These are phyloP conservation scores for Leptographium radiaticola DNA, from an alignment of 2,329 filamentous ascomycete species.

Conservation along the genomic window DNA sequence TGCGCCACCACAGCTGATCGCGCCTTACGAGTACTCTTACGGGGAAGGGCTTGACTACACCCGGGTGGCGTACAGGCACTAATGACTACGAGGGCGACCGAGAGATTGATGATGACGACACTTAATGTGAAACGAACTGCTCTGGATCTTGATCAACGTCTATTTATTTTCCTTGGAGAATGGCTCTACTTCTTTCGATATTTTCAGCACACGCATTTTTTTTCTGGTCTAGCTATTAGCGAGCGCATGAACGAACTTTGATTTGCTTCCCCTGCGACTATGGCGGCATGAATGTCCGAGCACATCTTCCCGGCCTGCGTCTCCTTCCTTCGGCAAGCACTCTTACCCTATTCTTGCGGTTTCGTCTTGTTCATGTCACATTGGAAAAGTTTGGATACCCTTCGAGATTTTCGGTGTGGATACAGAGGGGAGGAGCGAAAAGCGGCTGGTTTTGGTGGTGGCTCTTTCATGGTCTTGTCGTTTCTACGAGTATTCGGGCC, in stretches of 20 bases:
- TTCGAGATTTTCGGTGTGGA: not conserved
- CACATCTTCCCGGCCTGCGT: not conserved
- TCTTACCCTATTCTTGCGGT: not conserved
- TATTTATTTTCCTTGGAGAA: not conserved
- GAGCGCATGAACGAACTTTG: not conserved
- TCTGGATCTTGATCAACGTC: not conserved
- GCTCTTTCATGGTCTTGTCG: not conserved
- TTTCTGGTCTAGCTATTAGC: not conserved
- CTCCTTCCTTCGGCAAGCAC: not conserved
- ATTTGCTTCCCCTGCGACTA: not conserved
- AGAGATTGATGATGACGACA: slow-evolving; percentile 2
- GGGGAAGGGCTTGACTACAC: slow-evolving; percentile 7
- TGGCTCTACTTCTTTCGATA: not conserved
- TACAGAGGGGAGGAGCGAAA: not conserved
- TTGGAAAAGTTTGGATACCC: slow-evolving; percentile 1
- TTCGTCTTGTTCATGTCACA: not conserved
- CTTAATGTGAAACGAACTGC: slow-evolving; percentile 3
- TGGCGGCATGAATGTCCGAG: not conserved
- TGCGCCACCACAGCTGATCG: slow-evolving; percentile 17
- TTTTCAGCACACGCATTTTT: not conserved
- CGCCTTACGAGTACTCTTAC: slow-evolving; percentile 11
- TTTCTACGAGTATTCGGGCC: too few relatives aligned
- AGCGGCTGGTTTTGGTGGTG: not conserved
- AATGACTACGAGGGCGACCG: not conserved
- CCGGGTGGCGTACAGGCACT: not conserved